A percentile compares a stretch with the other conserved stretches of the same genome.
These are phyloP conservation scores for Penicillium ucsense DNA, from an alignment of 495 filamentous ascomycete species.

Conservation along the genomic window DNA sequence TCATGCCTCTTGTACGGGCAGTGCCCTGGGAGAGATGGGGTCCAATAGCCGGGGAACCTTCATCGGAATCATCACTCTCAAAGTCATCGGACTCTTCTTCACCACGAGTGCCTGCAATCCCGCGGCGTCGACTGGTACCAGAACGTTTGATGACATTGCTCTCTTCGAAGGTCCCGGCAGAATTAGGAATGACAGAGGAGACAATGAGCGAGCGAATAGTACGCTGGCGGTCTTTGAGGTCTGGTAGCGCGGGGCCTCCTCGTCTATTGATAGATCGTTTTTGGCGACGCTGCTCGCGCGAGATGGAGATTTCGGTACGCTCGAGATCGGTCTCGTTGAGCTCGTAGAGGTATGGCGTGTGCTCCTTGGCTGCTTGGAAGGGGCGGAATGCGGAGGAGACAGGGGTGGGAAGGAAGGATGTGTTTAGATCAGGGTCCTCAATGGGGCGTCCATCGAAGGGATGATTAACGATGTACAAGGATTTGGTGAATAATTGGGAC, in stretches of 20 bases:
- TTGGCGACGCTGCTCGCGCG: constrained; percentile 84
- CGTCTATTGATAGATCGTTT: constrained; percentile 91
- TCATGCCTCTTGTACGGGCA: constrained; percentile 77
- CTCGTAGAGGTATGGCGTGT: constrained; percentile 85
- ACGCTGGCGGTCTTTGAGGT: constrained; percentile 87
- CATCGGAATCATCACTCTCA: constrained; percentile 76
- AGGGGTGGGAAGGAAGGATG: constrained; percentile 80
- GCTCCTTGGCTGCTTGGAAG: constrained; percentile 85
- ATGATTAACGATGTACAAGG: constrained; percentile 85
- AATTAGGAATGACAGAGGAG: constrained; percentile 82
- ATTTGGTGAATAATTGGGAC: constrained; percentile 84
- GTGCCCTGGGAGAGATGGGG: constrained; percentile 62
- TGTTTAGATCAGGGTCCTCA: constrained; percentile 78
- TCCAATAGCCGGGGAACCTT: constrained; percentile 73
- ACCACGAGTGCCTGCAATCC: constrained; percentile 40
- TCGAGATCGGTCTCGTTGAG: constrained; percentile 86
- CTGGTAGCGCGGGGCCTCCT: constrained; percentile 87
- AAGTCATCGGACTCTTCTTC: constrained; percentile 81
- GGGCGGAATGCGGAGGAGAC: constrained; percentile 76
- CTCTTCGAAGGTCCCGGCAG: constrained; percentile 68
- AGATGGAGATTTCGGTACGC: constrained; percentile 81
- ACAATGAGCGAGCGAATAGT: constrained; percentile 87
- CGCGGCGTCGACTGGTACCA: constrained; percentile 43
- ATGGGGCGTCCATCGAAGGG: constrained; percentile 90
- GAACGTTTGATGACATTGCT: constrained; percentile 75